Percentiles rank a stretch among this genome's conserved stretches.
Evolutionary conservation across 169 alveolate species (phyloP).

Genomic region (Plasmodium falciparum): DNA sequence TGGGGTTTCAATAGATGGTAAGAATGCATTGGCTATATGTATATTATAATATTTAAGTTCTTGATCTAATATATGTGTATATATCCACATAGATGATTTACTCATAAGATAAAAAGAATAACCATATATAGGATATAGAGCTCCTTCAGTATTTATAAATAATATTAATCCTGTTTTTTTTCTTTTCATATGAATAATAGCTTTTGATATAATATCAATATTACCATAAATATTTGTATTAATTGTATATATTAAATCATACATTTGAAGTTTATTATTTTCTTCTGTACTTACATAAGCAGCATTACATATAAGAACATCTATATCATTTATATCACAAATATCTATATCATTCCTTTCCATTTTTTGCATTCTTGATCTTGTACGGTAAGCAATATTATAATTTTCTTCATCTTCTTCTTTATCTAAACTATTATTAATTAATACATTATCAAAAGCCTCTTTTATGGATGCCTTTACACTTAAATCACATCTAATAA

Average conservation of each 20-base stretch:
- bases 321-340: conserved; percentile 14
- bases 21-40: conserved; percentile 53
- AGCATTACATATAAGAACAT: conserved; percentile 72
- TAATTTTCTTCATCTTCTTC: conserved; percentile 13
- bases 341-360: background rate
- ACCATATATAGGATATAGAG: conserved; percentile 67
- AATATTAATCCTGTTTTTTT: conserved; percentile 46
- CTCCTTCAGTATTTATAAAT: conserved; percentile 65
- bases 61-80: conserved; percentile 60
- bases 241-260: conserved; percentile 56
- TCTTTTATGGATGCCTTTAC: conserved; percentile 46
- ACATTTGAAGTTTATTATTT: conserved; percentile 27
- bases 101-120: conserved; percentile 65
- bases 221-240: conserved; percentile 58
- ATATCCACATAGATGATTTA: conserved; percentile 61
- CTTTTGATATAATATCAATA: conserved; percentile 50
- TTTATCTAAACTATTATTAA: conserved; percentile 30
- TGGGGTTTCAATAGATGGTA: conserved; percentile 69
- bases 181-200: conserved; percentile 22
- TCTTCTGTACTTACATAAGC: conserved; percentile 66
- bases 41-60: conserved; percentile 50
- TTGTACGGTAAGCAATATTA: background rate
- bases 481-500: conserved; percentile 35
- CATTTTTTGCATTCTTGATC: background rate
- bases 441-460: conserved; percentile 40